These are phyloP conservation scores for Candolleomyces aberdarensis DNA, from an alignment of 768 basidiomycete species.

Conservation along the genomic window DNA sequence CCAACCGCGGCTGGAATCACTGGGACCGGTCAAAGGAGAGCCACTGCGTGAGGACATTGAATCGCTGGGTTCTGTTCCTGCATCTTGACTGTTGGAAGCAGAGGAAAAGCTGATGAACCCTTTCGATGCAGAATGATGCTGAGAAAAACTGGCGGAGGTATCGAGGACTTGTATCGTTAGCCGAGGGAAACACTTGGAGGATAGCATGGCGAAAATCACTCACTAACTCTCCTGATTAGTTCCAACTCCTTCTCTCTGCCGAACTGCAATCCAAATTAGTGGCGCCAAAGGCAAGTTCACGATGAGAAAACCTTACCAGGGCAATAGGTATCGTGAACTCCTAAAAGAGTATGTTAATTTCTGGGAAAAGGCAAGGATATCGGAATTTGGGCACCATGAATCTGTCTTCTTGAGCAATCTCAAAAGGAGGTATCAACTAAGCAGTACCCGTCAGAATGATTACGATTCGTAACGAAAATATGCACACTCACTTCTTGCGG, in stretches of 20 bases:
- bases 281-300: background rate
- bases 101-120: constrained; percentile 36
- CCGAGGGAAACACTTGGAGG: background rate
- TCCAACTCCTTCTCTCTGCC: constrained; percentile 73
- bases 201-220: constrained; percentile 22
- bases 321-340: constrained; percentile 70
- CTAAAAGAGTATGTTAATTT: constrained; percentile 25
- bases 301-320: constrained; percentile 38
- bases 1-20: background rate
- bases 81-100: constrained; percentile 25
- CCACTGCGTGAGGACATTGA: constrained; percentile 44
- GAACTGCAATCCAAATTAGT: constrained; percentile 37
- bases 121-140: constrained; percentile 44
- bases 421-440: constrained; percentile 67
- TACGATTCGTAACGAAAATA: background rate
- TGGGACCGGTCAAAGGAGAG: constrained; percentile 19
- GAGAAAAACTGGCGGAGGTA: constrained; percentile 58
- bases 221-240: constrained; percentile 61
- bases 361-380: too few relatives aligned
- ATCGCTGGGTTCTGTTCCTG: constrained; percentile 35
- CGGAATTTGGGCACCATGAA: constrained; percentile 46
- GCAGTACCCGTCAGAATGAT: constrained; percentile 2
- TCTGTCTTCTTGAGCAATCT: constrained; percentile 62
- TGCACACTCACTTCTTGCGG: constrained; percentile 46
- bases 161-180: constrained; percentile 33